Base-by-base conservation (phyloP, 2,329 filamentous ascomycete genomes). In the Ophiocordyceps camponoti-floridani region DNA sequence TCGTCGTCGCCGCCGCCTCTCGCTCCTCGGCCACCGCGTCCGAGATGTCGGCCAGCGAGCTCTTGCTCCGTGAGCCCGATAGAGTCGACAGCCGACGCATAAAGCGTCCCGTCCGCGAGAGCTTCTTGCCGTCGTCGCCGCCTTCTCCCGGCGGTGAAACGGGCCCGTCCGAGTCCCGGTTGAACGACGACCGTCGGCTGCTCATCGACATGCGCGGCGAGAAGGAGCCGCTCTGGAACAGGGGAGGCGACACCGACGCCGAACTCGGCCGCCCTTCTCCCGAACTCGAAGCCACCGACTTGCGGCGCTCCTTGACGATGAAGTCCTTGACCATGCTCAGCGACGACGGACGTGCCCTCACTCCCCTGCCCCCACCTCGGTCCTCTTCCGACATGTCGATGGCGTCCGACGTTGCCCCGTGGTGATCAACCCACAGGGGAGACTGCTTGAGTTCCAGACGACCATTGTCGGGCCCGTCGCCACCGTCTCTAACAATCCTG, bases 401-500 rank as follows among this genome's bases (percentile, higher is more conserved):
- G 64, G 45, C 61, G 26, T 52, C 47, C 4, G 57, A 51, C 11
- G 53, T 52, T 18, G 61, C 51, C 35, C 56, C 56, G 44, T 74
- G 71, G 45, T 77, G 67, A 50, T 78, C 73, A 23, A 79, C 72
- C 6, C 74, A 54, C 38, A 79, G 58, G 0, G 73, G 74, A 2
- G 76, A 78, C 51, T 77, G 69, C 57, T 72, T 74, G 18, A 79
- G 58, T 16, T 77, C 70, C 37, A 73, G 49, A 6, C 66, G 64
- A 35, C 55, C 58, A 48, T 64, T 69, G 16, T 75, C 72, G 2
- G 56, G 58, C 16, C 56, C 54, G 31, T 72, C 65, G 18, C 57
- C 59, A 11, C 72, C 66, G 50, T 83, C 82, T 42, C 85, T 77
- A 35, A 94, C 67, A 49, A 94, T 94, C 44, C 81, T 77, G 43